Percentiles rank a stretch among this genome's conserved stretches.
Evolutionary conservation across 768 basidiomycete species (phyloP).

Genomic region (Leccinum barrowsii): DNA sequence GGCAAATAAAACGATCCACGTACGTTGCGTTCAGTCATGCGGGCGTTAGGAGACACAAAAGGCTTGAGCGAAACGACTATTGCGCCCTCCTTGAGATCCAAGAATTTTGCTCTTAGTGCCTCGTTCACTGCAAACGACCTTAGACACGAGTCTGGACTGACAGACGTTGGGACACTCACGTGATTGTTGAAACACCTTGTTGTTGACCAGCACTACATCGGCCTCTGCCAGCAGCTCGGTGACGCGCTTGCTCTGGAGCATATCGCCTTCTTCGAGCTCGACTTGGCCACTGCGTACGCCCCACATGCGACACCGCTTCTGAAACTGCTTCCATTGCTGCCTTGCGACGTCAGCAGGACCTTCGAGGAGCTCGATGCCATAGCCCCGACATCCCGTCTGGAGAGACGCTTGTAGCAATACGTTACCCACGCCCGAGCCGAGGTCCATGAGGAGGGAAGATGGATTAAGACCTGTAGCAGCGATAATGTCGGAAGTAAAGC

Average conservation of each 20-base stretch:
- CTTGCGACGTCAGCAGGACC: slow-evolving; percentile 79
- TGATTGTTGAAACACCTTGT: slow-evolving; percentile 75
- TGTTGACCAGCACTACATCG: slow-evolving; percentile 89
- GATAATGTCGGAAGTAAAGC: slow-evolving; percentile 57
- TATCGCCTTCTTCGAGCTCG: slow-evolving; percentile 82
- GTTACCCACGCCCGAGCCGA: slow-evolving; percentile 86
- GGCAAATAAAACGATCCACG: slow-evolving; percentile 19
- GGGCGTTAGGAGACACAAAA: slow-evolving; percentile 72
- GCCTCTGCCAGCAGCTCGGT: slow-evolving; percentile 71
- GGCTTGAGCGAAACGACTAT: slow-evolving; percentile 86
- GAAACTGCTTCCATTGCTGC: slow-evolving; percentile 71
- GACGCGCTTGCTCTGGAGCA: slow-evolving; percentile 66
- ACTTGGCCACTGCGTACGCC: slow-evolving; percentile 73
- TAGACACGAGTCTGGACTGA: background rate
- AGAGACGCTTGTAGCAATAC: slow-evolving; percentile 79
- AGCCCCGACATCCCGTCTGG: slow-evolving; percentile 73
- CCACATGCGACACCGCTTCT: slow-evolving; percentile 86
- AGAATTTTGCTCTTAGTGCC: slow-evolving; percentile 79
- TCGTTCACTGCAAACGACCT: slow-evolving; percentile 65
- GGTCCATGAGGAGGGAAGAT: slow-evolving; percentile 71
- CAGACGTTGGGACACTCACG: slow-evolving; percentile 45
- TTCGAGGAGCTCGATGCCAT: slow-evolving; percentile 76
- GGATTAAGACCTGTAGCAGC: slow-evolving; percentile 47
- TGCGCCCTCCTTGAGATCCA: slow-evolving; percentile 92
- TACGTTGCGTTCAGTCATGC: slow-evolving; percentile 83